Evolutionary conservation across 2,329 filamentous ascomycete species (phyloP), one percentile per base, ranked within the genome.

Genomic region (Verruconis gallopava): DNA sequence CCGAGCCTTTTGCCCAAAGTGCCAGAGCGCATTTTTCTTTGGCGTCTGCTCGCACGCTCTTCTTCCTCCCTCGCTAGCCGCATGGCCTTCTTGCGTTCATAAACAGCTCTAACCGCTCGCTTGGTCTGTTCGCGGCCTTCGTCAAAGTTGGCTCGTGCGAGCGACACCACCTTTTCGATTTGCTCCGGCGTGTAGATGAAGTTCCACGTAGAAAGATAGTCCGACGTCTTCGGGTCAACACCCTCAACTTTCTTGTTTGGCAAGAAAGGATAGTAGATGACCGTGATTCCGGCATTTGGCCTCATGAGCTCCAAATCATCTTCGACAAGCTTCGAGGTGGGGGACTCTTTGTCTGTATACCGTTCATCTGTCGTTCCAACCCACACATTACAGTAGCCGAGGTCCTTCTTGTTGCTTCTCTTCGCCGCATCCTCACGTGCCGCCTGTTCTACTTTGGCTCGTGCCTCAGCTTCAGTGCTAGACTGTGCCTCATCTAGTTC

Each of bases 171-270:
- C 19, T 75, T 74, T 51, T 96, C 88, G 40, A 98, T 78, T 59
- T 98, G 81, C 44, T 91, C 79, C 0, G 86, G 80, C 2, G 83
- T 93, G 59, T 96, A 98, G 21, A 95, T 79, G 57, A 96, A 96
- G 57, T 98, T 98, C 91, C 91, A 98, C 0, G 91, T 98, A 50
- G 78, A 85, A 67, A 96, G 77, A 61, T 86, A 96, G 46, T 94
- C 85, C 41, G 76, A 82, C 2, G 73, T 75, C 18, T 79, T 77
- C 0, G 91, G 91, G 50, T 94, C 81, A n/a, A 96, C 80, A 34
- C 76, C 82, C 0, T 79, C 73, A 0, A 85, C 80, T 46, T 81
- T 80, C 0, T 79, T 72, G 57, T 98, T 96, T 20, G 81, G 75
- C 12, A 96, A 67, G 47, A 95, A 79, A 0, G 91, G 91, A 53